Evolutionary conservation across 2,329 filamentous ascomycete species (phyloP).

Genomic region (Pseudogymnoascus sp.): DNA sequence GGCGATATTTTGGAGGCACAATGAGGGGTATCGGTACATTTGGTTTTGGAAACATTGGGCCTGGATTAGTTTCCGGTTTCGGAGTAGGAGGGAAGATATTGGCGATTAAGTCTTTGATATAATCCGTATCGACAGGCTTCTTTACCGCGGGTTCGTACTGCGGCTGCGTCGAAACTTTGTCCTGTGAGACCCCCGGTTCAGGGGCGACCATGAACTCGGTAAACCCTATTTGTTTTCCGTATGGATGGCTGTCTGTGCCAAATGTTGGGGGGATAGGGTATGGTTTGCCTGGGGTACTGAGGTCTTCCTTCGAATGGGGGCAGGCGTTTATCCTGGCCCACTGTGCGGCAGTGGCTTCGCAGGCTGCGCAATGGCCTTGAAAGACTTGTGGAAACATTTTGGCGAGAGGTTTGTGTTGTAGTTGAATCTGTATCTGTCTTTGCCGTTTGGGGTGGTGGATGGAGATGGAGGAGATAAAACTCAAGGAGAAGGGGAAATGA

Average conservation of each 20-base stretch:
- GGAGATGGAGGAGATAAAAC: not conserved
- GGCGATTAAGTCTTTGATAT: not conserved
- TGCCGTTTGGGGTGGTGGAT: not conserved
- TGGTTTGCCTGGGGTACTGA: not conserved
- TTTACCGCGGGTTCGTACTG: not conserved
- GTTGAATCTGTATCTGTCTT: not conserved
- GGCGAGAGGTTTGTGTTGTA: not conserved
- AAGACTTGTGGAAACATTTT: not conserved
- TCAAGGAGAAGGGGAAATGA: too few relatives aligned
- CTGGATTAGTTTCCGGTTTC: not conserved
- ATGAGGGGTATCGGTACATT: not conserved
- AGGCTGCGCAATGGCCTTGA: not conserved
- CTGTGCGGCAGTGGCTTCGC: not conserved
- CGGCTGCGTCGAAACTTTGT: not conserved
- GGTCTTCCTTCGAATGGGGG: not conserved
- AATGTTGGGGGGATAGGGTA: not conserved
- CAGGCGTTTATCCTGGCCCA: not conserved
- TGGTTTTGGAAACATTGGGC: not conserved
- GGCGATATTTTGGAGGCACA: not conserved
- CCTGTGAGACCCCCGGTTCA: not conserved
- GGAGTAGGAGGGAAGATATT: not conserved
- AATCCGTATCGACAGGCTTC: not conserved
- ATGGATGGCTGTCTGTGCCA: not conserved
- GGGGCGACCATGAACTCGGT: not conserved
- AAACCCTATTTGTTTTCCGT: not conserved